Conservation (phyloP, 768 basidiomycete species). For the Lactarius hengduanensis region DNA sequence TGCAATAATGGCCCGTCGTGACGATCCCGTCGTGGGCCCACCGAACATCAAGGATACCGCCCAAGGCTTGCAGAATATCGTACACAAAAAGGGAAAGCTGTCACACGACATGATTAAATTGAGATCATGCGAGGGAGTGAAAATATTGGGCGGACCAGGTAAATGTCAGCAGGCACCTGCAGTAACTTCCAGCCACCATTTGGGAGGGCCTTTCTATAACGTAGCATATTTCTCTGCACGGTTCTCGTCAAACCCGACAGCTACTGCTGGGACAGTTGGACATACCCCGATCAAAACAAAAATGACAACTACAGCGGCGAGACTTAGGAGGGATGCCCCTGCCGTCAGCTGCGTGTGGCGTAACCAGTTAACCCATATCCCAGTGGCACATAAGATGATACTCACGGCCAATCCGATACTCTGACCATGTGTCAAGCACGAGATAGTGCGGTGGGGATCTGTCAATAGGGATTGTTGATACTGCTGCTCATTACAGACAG, state of each 20-base stretch:
- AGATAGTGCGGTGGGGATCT: slow-evolving; percentile 5
- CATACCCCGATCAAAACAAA: slow-evolving; percentile 20
- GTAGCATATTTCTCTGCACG: slow-evolving; percentile 19
- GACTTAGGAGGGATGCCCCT: slow-evolving; percentile 34
- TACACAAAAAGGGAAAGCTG: slow-evolving; percentile 33
- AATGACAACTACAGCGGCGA: not conserved
- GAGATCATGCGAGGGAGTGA: not conserved
- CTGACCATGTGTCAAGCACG: slow-evolving; percentile 37
- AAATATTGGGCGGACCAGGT: slow-evolving; percentile 37
- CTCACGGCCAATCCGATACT: slow-evolving; percentile 40
- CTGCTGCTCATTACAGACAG: slow-evolving; percentile 16
- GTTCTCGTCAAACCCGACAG: not conserved
- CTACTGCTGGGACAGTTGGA: not conserved
- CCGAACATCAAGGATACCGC: slow-evolving; percentile 39
- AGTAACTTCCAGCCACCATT: slow-evolving; percentile 31
- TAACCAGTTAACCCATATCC: not conserved
- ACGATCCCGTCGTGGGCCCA: slow-evolving; percentile 41
- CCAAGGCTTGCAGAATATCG: slow-evolving; percentile 42
- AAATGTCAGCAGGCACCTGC: slow-evolving; percentile 42
- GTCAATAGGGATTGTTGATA: not conserved
- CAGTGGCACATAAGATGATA: not conserved
- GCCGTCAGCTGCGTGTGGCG: slow-evolving; percentile 35
- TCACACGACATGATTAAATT: slow-evolving; percentile 29
- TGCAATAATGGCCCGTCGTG: slow-evolving; percentile 37
- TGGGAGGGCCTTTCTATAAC: slow-evolving; percentile 7